Evolutionary conservation across 805 yeast species (phyloP), one percentile per base, ranked within the genome.

Genomic region (Saccharomycopsis capsularis): DNA sequence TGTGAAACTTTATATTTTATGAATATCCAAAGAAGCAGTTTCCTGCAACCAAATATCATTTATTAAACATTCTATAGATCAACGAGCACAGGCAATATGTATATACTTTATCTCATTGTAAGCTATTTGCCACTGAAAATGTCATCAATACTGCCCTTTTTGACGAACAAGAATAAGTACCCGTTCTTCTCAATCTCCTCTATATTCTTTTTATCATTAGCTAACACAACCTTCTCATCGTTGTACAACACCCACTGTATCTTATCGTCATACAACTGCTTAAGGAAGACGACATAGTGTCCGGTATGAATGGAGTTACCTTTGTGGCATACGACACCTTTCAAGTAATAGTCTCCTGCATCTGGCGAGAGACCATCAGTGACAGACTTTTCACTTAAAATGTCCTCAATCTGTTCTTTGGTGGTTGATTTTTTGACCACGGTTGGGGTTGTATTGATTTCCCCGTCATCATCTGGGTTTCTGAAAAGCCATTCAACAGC

Each of bases 401-500:
- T 37, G 25, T 9, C 43, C 2, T 47, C 40, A 4, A 54, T 43
- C 25, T 55, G 55, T 27, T 38, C 55, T 43, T 44, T 44, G 3
- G 46, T 41, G n/a, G 54, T 40, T 11, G 52, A 41, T 1, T 46
- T 13, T n/a, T n/a, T n/a, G n/a, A n/a, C n/a, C n/a, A n/a, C n/a
- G n/a, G n/a, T n/a, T n/a, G n/a, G n/a, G n/a, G n/a, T n/a, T 30
- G 50, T 45, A 3, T 69, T 68, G 3, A 82, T 56, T 4, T 63
- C 72, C 3, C 90, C 95, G 57, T 80, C 76, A 63, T 85, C 95
- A 53, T 85, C 85, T 9, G 95, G 87, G 60, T 91, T 76, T 22
- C 68, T 67, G 60, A 93, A 93, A 4, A 93, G 73, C 98, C 98
- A 93, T 52, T 89, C 96, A 3, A 89, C 84, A 3, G 98, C 85